Evolutionary conservation across 306 rosid genomes (phyloP), one percentile per base, ranked within the genome.

Genomic region (Gastrolobium villosum): DNA sequence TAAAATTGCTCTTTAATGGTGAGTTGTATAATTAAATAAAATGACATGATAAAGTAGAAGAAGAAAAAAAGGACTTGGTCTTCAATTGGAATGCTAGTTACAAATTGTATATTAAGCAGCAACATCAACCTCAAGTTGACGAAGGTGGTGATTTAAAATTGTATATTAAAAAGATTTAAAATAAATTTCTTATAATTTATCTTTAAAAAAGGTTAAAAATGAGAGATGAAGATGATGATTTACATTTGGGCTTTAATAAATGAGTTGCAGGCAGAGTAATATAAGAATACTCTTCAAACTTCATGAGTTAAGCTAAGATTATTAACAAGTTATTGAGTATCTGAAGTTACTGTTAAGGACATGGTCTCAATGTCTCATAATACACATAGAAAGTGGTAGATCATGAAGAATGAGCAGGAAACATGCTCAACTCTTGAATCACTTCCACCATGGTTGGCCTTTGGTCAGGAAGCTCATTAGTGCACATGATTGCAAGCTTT

Each of bases 391-490:
- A 52, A 78, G 44, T 34, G 41, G 35, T 8, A 34, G 71, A 65
- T 79, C 46, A 61, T 55, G 70, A 82, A 11, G 84, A 74, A 52
- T 71, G 56, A 34, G 80, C 11, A 45, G 84, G 45, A 55, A 69
- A 57, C 64, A 61, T 71, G 67, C 61, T 63, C 1, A 94, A 82
- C 76, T 91, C 92, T 75, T 78, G 75, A 41, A 88, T 76, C 74
- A 94, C 81, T 8, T 81, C 86, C 77, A 55, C 81, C 79, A 87
- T 85, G 15, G 75, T 83, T 43, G 97, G 97, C 70, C 98, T 91
- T 45, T 86, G 72, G 11, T 81, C 83, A 0, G 97, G 94, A 59
- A 80, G 81, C 72, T 91, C 98, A 56, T 86, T 78, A 2, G 92
- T 91, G 81, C 94, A 94, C 61, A 15, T 1, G 4, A 84, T 43